phyloP scores from a whole-genome alignment of 2,329 filamentous ascomycete species.

The Penicillium frequentans region DNA sequence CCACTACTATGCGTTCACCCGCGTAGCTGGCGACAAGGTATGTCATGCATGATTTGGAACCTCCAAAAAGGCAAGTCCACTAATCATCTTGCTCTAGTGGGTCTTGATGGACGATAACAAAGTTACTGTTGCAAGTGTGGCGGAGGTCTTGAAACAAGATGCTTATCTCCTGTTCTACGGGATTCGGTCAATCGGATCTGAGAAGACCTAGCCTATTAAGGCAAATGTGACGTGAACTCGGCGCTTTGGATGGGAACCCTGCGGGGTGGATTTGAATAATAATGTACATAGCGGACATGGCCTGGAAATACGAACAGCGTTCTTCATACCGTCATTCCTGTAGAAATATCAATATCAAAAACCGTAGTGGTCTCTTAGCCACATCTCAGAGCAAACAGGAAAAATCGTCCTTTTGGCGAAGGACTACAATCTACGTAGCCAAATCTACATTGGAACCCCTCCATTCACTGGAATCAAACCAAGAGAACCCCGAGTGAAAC shows the following conservation, averaged over 20 bases:
- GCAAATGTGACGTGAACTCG: neutral
- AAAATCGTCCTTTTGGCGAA: neutral
- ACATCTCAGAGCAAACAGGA: too few species aligned
- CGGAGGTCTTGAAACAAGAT: conserved; percentile 80
- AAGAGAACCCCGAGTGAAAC: neutral
- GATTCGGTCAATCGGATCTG: conserved; percentile 33
- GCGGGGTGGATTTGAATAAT: neutral
- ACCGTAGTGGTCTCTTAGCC: too few species aligned
- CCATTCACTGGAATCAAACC: neutral
- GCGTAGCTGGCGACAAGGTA: conserved; percentile 72
- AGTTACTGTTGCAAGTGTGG: conserved; percentile 78
- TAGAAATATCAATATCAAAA: neutral
- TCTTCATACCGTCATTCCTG: neutral
- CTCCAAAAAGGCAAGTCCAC: neutral
- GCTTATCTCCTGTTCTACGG: conserved; percentile 88
- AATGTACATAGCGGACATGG: neutral
- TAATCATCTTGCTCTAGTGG: conserved; percentile 62
- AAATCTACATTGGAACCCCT: neutral
- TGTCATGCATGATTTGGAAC: conserved; percentile 16
- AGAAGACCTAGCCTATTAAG: neutral
- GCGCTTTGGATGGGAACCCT: neutral
- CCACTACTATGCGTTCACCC: conserved; percentile 83
- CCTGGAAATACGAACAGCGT: neutral
- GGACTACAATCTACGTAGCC: neutral
- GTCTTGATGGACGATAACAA: conserved; percentile 95